Evolutionary conservation across 805 yeast genomes (phyloP).

Genomic region (Barnettozyma sucrosica): DNA sequence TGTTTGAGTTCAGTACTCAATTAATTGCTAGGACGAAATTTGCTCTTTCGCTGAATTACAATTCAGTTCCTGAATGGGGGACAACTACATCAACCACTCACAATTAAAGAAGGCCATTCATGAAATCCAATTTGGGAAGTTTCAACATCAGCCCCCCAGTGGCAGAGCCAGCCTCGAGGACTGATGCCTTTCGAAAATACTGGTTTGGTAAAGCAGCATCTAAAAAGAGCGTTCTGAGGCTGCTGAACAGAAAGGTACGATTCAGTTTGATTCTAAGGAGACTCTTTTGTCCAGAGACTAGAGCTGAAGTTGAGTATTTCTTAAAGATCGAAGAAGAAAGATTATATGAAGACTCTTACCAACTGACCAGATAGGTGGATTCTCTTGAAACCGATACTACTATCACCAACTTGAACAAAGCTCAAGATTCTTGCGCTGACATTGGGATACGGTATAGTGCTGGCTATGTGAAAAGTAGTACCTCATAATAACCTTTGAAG

Average conservation of each 20-base stretch:
- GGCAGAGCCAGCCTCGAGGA: background rate
- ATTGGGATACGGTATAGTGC: background rate
- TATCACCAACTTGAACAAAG: background rate
- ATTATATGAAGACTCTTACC: background rate
- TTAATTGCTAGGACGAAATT: background rate
- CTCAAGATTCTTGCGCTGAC: background rate
- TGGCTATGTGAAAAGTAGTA: background rate
- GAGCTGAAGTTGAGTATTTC: background rate
- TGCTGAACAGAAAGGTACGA: background rate
- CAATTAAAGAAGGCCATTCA: background rate
- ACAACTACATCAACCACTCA: background rate
- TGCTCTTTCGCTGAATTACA: background rate
- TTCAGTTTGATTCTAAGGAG: background rate
- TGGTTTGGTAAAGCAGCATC: background rate
- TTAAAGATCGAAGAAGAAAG: background rate
- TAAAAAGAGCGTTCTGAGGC: background rate
- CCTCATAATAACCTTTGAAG: too few species aligned
- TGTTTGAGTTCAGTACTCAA: too few species aligned
- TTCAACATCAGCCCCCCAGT: background rate
- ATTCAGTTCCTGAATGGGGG: background rate
- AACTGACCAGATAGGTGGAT: background rate
- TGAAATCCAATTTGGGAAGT: background rate
- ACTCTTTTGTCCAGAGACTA: background rate
- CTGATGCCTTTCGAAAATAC: background rate
- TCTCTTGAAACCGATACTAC: background rate